A percentile compares a stretch with the other conserved stretches of the same genome.
phyloP scores from a whole-genome alignment of 495 filamentous ascomycete species.

The Aspergillus nidulans region DNA sequence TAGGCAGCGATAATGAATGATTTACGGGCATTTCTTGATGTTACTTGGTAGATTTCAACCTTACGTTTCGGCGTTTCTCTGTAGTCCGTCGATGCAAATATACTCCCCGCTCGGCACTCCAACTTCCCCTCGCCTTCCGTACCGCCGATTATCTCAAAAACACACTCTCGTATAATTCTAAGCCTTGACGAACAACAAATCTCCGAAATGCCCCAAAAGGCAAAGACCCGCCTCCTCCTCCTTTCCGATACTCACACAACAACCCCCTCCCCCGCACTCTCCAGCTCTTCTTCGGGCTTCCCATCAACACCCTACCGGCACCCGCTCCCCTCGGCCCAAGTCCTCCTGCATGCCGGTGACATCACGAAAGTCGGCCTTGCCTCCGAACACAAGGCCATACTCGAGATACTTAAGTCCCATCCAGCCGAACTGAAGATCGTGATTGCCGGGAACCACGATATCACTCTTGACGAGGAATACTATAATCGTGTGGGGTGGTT shows the following conservation, averaged over 20 bases:
- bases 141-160: neutral
- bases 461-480: conserved; percentile 58
- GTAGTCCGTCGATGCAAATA: neutral
- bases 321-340: conserved; percentile 53
- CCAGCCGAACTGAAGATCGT: conserved; percentile 69
- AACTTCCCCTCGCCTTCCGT: neutral
- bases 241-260: conserved; percentile 61
- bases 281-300: conserved; percentile 5
- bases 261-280: conserved; percentile 22
- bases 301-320: conserved; percentile 35
- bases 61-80: too few relatives aligned
- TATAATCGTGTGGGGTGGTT: conserved; percentile 32
- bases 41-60: too few relatives aligned
- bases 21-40: neutral
- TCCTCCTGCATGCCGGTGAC: conserved; percentile 72
- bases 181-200: neutral
- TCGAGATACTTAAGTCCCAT: conserved; percentile 52
- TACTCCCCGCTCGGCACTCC: neutral
- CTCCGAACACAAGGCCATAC: conserved; percentile 46
- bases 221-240: conserved; percentile 51
- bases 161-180: neutral
- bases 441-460: conserved; percentile 80
- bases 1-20: conserved; percentile 4
- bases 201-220: neutral
- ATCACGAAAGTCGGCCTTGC: conserved; percentile 59